Evolutionary conservation across 306 rosid species (phyloP).

Genomic region (Pyrus betulifolia): DNA sequence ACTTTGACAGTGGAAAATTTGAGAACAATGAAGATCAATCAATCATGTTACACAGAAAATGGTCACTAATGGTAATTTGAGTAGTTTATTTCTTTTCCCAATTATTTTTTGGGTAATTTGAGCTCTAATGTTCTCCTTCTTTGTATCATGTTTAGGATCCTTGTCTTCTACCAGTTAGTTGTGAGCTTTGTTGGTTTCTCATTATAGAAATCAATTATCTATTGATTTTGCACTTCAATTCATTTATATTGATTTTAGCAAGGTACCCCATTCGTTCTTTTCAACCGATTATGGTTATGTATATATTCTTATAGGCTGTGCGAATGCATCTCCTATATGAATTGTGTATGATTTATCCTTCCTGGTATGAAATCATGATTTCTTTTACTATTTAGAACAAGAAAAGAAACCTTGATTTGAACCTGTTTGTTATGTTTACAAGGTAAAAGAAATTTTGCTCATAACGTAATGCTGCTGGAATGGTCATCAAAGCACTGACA

Average conservation of each 20-base stretch:
- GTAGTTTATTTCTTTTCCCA: background rate
- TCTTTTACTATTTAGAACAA: background rate
- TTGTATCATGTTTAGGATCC: background rate
- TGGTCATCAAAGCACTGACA: background rate
- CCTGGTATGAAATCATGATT: background rate
- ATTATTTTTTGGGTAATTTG: background rate
- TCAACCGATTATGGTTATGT: background rate
- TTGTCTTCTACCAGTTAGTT: background rate
- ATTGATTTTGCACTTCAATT: background rate
- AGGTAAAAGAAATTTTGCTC: background rate
- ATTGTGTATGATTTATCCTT: background rate
- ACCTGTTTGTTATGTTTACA: background rate
- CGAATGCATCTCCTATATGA: background rate
- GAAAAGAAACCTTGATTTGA: background rate
- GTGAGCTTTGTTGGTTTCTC: background rate
- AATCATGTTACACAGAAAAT: background rate
- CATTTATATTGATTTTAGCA: background rate
- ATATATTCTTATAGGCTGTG: background rate
- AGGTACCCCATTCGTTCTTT: background rate
- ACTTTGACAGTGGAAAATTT: background rate
- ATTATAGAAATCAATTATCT: background rate
- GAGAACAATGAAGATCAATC: background rate
- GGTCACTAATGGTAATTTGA: background rate
- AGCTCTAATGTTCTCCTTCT: background rate
- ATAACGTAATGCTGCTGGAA: background rate